phyloP scores from a whole-genome alignment of 192 early-diverging fungal genomes.

The Jimgerdemannia lactiflua region DNA sequence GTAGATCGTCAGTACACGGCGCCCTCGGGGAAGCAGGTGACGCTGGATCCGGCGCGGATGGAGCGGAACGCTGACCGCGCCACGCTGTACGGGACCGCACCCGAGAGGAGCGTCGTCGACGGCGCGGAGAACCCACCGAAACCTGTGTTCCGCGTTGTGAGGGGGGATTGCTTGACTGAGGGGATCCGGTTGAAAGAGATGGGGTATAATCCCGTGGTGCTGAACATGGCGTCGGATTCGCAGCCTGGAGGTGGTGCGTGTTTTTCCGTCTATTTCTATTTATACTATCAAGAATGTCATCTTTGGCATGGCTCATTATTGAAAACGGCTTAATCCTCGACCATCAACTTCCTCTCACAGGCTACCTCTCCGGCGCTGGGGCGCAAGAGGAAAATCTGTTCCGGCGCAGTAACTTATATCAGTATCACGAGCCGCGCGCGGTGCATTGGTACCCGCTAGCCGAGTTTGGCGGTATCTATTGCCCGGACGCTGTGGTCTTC shows the following conservation, averaged over 20 bases:
- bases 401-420: constrained; percentile 36
- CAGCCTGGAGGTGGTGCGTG: constrained; percentile 36
- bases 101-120: neutral
- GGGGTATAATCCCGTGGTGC: constrained; percentile 37
- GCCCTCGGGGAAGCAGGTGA: neutral
- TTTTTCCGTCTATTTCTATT: neutral
- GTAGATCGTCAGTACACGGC: neutral
- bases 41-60: neutral
- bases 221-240: constrained; percentile 39
- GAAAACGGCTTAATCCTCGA: too few relatives aligned
- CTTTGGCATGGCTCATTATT: too few relatives aligned
- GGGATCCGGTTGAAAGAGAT: constrained; percentile 28
- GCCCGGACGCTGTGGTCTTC: constrained; percentile 38
- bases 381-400: constrained; percentile 44
- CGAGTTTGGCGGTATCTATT: constrained; percentile 36
- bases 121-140: neutral
- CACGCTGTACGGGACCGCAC: neutral
- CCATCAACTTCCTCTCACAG: constrained; percentile 4
- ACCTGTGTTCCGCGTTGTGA: constrained; percentile 27
- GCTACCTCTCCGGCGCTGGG: constrained; percentile 28
- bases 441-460: constrained; percentile 39
- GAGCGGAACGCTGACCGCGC: neutral
- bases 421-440: constrained; percentile 33
- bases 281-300: neutral
- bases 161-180: constrained; percentile 32